phyloP scores from a whole-genome alignment of 1,284 basidiomycete genomes.

The Cutaneotrichosporon curvatum region DNA sequence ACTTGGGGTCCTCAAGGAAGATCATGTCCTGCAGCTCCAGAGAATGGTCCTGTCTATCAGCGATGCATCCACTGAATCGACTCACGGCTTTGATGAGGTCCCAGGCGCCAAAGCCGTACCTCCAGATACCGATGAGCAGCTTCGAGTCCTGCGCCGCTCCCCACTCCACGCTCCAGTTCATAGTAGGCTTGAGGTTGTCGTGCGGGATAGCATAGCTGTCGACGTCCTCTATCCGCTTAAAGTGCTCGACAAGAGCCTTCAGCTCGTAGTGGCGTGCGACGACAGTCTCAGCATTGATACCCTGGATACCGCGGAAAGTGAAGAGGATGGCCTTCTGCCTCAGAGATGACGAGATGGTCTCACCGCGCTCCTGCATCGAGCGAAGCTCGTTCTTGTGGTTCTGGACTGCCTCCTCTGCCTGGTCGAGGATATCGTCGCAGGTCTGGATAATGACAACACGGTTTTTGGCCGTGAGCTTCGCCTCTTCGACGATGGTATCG shows the following conservation, averaged over 20 bases:
- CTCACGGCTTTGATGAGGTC: constrained; percentile 61
- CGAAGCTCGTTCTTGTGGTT: constrained; percentile 77
- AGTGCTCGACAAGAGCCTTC: constrained; percentile 75
- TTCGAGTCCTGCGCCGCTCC: constrained; percentile 86
- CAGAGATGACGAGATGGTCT: constrained; percentile 54
- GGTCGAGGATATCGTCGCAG: constrained; percentile 83
- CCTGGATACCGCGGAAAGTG: constrained; percentile 77
- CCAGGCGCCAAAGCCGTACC: constrained; percentile 96
- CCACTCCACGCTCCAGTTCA: constrained; percentile 96
- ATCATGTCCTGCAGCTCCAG: constrained; percentile 85
- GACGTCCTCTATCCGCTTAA: constrained; percentile 59
- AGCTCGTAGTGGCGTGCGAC: constrained; percentile 84
- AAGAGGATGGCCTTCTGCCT: constrained; percentile 80
- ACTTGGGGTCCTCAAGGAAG: constrained; percentile 96
- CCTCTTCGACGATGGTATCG: constrained; percentile 83
- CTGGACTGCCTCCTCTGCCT: constrained; percentile 75
- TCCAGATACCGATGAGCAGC: constrained; percentile 85
- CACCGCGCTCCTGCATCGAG: constrained; percentile 67
- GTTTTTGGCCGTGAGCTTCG: constrained; percentile 94
- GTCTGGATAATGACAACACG: constrained; percentile 84
- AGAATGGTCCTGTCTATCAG: constrained; percentile 58
- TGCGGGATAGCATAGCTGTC: constrained; percentile 81
- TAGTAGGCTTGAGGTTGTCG: constrained; percentile 84
- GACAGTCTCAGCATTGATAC: constrained; percentile 97
- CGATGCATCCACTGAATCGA: background rate